Base-by-base conservation (phyloP, 805 yeast genomes). In the Sungouiozyma intestinalis region DNA sequence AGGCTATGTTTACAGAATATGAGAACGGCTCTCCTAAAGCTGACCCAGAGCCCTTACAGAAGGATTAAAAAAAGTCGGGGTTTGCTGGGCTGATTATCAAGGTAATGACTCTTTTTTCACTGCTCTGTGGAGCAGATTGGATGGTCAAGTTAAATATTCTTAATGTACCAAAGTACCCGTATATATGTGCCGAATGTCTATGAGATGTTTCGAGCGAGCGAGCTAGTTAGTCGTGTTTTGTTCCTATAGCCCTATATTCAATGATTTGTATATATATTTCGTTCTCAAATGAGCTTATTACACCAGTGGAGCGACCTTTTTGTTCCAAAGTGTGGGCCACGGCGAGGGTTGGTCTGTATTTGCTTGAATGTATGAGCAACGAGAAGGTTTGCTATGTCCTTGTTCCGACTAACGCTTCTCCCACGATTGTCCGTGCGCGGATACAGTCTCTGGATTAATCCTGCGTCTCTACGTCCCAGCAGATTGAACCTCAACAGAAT, bases 1-100 rank as follows among this genome's bases (percentile, higher is more conserved):
- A 90, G 60, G 83, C 79, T 54, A 77, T 76, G 64, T 81, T 73
- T 50, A 77, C 81, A 64, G 74, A 72, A 61, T 74, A 79, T 67
- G 81, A 74, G 58, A 74, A 81, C 49, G 97, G 97, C 59, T 68
- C 60, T 46, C 67, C 69, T 18, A 48, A 52, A 40, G 55, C 46
- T 60, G 75, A 68, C 13, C 57, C 65, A 16, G 54, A 47, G 33
- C 60, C 64, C 39, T 50, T 66, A 42, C 56, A 58, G 49, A 49
- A 58, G 45, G 50, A 24, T 24, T 24, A 24, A 24, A 11, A 24
- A 11, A 11, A 11, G 29, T 24, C 9, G n/a, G n/a, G n/a, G n/a
- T n/a, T n/a, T n/a, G n/a, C n/a, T n/a, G n/a, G n/a, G n/a, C n/a
- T n/a, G n/a, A n/a, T n/a, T n/a, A n/a, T n/a, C n/a, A n/a, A n/a